Evolutionary conservation across 257 asterid genomes (phyloP).

Genomic region (Scutellaria barbata): DNA sequence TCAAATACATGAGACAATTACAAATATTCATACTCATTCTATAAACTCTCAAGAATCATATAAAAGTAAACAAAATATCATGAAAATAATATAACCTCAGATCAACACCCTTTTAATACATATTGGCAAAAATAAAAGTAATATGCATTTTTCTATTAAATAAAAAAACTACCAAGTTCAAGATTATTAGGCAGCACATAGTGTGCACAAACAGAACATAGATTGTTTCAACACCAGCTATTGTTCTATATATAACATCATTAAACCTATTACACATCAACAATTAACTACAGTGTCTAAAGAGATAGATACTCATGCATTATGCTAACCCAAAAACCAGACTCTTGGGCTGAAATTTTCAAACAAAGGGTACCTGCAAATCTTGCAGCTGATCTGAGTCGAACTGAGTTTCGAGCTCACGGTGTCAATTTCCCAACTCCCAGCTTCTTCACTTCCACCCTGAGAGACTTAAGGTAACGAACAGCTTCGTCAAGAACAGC

Average conservation of each 20-base stretch:
- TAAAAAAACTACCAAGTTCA: background rate
- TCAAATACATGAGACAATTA: no score
- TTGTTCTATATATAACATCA: slow-evolving; percentile 9
- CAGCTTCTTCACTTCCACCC: slow-evolving; percentile 72
- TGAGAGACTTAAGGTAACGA: slow-evolving; percentile 73
- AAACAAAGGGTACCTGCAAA: background rate
- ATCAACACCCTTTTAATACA: no score
- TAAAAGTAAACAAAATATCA: no score
- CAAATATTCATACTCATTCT: no score
- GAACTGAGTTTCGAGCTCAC: background rate
- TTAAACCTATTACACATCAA: slow-evolving; percentile 19
- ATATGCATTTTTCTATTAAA: background rate
- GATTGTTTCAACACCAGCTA: background rate
- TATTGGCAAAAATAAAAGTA: no score
- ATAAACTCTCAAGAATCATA: no score
- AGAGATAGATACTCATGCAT: slow-evolving; percentile 16
- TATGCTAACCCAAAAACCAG: background rate
- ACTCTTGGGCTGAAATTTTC: slow-evolving; percentile 8
- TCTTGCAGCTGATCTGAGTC: background rate
- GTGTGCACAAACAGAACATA: background rate
- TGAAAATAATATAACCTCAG: no score
- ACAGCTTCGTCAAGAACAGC: slow-evolving; percentile 87
- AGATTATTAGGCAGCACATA: slow-evolving; percentile 9
- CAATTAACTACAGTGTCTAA: slow-evolving; percentile 5
- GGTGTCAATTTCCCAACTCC: slow-evolving; percentile 49